A percentile compares a stretch with the other conserved stretches of the same genome.
Evolutionary conservation across 2,329 filamentous ascomycete genomes (phyloP).

Genomic region (Achaetomium macrosporum): DNA sequence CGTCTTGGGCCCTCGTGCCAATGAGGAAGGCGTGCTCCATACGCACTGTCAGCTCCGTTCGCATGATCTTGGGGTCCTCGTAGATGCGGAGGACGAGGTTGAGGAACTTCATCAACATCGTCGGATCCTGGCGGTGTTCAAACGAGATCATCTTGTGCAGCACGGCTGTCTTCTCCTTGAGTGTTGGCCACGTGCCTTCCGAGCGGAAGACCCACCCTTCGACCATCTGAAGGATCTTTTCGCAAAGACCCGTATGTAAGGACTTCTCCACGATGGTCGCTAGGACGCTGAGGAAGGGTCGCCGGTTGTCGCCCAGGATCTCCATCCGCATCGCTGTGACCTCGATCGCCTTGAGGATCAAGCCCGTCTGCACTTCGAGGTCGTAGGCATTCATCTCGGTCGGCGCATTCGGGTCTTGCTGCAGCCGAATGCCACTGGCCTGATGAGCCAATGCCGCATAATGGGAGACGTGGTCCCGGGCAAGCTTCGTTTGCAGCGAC

Average conservation of each 20-base stretch:
- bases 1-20: slow-evolving; percentile 84
- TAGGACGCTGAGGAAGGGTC: slow-evolving; percentile 91
- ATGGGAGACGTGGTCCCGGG: slow-evolving; percentile 83
- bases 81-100: slow-evolving; percentile 97
- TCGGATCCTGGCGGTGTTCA: slow-evolving; percentile 75
- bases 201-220: slow-evolving; percentile 95
- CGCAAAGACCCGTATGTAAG: slow-evolving; percentile 76
- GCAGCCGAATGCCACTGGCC: slow-evolving; percentile 37
- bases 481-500: slow-evolving; percentile 83
- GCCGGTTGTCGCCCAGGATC: slow-evolving; percentile 78
- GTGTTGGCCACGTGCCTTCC: slow-evolving; percentile 88
- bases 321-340: slow-evolving; percentile 90
- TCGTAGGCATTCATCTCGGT: slow-evolving; percentile 67
- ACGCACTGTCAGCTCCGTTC: slow-evolving; percentile 90
- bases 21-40: slow-evolving; percentile 98
- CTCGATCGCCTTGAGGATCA: slow-evolving; percentile 94
- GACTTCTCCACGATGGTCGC: slow-evolving; percentile 95
- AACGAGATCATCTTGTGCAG: slow-evolving; percentile 99
- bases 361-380: slow-evolving; percentile 77
- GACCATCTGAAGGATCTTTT: slow-evolving; percentile 89
- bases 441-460: slow-evolving; percentile 54
- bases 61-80: slow-evolving; percentile 90
- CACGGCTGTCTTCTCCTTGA: slow-evolving; percentile 98
- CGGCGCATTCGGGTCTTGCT: slow-evolving; percentile 50
- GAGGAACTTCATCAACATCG: slow-evolving; percentile 85